Percentiles rank a stretch among this genome's conserved stretches.
Evolutionary conservation across 108 stramenopile genomes (phyloP).

Genomic region (Skeletonema marinoi): DNA sequence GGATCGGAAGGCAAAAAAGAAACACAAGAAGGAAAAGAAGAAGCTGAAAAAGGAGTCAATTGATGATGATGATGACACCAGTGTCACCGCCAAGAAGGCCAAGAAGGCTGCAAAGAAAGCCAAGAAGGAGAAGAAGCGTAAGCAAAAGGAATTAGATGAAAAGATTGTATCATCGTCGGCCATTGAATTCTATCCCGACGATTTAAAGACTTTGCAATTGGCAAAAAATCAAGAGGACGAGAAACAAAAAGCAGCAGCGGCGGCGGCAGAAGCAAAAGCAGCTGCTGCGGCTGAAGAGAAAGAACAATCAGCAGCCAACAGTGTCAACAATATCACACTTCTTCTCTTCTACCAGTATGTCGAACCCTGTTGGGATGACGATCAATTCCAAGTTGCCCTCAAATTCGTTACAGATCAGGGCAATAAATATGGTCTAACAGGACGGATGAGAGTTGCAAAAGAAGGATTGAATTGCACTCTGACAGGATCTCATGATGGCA

Average conservation of each 20-base stretch:
- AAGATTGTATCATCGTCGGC: slow-evolving; percentile 21
- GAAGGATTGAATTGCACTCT: slow-evolving; percentile 93
- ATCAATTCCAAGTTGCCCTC: slow-evolving; percentile 59
- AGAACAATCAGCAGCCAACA: neutral
- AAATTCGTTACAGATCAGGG: slow-evolving; percentile 51
- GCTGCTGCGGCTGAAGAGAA: neutral
- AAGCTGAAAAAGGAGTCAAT: neutral
- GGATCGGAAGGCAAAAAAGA: neutral
- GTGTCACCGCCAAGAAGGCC: neutral
- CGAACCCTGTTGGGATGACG: slow-evolving; percentile 78
- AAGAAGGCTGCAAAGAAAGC: slow-evolving; percentile 29
- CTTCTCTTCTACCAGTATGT: slow-evolving; percentile 93
- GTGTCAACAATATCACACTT: slow-evolving; percentile 52
- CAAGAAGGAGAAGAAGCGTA: slow-evolving; percentile 41
- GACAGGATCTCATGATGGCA: slow-evolving; percentile 54
- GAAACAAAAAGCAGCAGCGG: neutral
- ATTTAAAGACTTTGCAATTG: slow-evolving; percentile 7
- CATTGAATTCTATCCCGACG: slow-evolving; percentile 23
- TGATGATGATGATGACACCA: neutral
- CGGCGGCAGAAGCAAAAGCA: neutral
- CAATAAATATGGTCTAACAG: slow-evolving; percentile 57
- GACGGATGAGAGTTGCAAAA: slow-evolving; percentile 83
- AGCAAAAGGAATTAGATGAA: slow-evolving; percentile 22
- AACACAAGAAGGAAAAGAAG: slow-evolving; percentile 24
- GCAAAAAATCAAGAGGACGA: slow-evolving; percentile 12